Percentiles rank a stretch among this genome's conserved stretches.
phyloP scores from a whole-genome alignment of 2,329 filamentous ascomycete genomes.

The Fusarium sp. region DNA sequence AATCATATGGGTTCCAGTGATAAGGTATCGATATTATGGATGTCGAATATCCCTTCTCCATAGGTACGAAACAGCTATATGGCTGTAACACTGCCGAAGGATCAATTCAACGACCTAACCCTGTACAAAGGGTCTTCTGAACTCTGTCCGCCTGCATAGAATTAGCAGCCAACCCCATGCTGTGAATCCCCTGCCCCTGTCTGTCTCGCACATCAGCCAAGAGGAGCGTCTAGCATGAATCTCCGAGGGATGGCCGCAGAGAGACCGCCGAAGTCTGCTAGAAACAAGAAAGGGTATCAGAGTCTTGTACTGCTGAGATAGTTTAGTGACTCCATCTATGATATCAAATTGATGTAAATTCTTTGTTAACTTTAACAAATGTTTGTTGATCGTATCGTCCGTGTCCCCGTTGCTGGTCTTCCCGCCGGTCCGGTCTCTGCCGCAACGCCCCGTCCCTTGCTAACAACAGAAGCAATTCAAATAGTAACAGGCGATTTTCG shows the following conservation, averaged over 20 bases:
- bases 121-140: slow-evolving; percentile 32
- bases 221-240: slow-evolving; percentile 22
- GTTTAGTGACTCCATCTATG: not conserved
- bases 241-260: slow-evolving; percentile 36
- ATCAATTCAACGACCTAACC: not conserved
- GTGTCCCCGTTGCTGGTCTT: slow-evolving; percentile 3
- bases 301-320: not conserved
- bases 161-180: slow-evolving; percentile 13
- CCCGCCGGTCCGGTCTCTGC: slow-evolving; percentile 34
- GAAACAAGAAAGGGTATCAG: slow-evolving; percentile 5
- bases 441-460: slow-evolving; percentile 15
- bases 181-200: slow-evolving; percentile 26
- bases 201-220: slow-evolving; percentile 14
- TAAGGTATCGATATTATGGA: not conserved
- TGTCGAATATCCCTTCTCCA: not conserved
- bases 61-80: not conserved
- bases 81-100: slow-evolving; percentile 3
- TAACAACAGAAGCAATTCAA: slow-evolving; percentile 9
- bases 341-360: not conserved
- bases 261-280: slow-evolving; percentile 6
- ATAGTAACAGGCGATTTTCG: slow-evolving; percentile 1
- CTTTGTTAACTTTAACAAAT: not conserved
- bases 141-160: slow-evolving; percentile 9
- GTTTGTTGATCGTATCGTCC: slow-evolving; percentile 3
- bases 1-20: not conserved